phyloP scores from a whole-genome alignment of 495 filamentous ascomycete species.

The Aspergillus bridgeri region DNA sequence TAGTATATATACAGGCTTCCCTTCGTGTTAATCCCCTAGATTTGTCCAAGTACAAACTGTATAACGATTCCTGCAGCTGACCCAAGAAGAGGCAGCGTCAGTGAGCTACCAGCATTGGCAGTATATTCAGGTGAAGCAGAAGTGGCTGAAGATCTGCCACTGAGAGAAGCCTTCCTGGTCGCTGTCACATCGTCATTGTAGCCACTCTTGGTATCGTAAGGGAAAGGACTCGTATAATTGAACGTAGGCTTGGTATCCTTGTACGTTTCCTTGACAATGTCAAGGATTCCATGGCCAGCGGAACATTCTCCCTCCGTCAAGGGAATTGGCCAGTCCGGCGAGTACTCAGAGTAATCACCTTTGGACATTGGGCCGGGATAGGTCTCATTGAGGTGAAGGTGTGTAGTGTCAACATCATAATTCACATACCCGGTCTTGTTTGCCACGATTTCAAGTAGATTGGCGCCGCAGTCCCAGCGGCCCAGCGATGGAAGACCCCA shows the following conservation, averaged over 20 bases:
- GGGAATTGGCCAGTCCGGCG: slow-evolving; percentile 40
- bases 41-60: not conserved
- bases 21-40: not conserved
- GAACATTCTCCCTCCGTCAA: slow-evolving; percentile 37
- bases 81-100: not conserved
- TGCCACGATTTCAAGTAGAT: slow-evolving; percentile 60
- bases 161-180: slow-evolving; percentile 19
- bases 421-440: slow-evolving; percentile 56
- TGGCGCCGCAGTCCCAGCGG: slow-evolving; percentile 69
- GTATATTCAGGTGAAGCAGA: slow-evolving; percentile 6
- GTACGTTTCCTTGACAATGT: slow-evolving; percentile 41
- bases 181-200: slow-evolving; percentile 32
- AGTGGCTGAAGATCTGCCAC: slow-evolving; percentile 1
- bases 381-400: slow-evolving; percentile 43
- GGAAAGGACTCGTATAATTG: slow-evolving; percentile 45
- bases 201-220: slow-evolving; percentile 32
- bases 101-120: not conserved
- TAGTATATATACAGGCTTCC: not conserved
- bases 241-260: slow-evolving; percentile 29
- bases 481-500: slow-evolving; percentile 67
- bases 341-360: slow-evolving; percentile 30
- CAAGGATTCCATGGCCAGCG: slow-evolving; percentile 45
- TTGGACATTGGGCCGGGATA: slow-evolving; percentile 48
- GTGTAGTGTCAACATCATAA: slow-evolving; percentile 40
- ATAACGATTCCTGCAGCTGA: not conserved